A percentile compares a stretch with the other conserved stretches of the same genome.
Evolutionary conservation across 805 yeast genomes (phyloP).

Genomic region (Komagataella phaffii): DNA sequence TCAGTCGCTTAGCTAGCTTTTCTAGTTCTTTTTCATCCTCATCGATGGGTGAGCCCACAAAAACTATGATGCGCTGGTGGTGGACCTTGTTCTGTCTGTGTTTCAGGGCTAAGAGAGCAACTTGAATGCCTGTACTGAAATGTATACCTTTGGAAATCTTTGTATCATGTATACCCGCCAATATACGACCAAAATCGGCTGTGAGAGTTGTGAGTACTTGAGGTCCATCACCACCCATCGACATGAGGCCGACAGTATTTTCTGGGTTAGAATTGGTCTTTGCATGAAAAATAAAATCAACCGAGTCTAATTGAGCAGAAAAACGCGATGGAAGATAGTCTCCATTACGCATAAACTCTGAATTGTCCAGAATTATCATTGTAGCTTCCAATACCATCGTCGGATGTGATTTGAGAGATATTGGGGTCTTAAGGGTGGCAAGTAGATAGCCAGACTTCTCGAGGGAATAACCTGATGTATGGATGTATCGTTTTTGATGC

Average conservation of each 20-base stretch:
- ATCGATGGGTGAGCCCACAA: conserved; percentile 76
- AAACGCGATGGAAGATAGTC: conserved; percentile 82
- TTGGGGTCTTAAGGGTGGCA: background rate
- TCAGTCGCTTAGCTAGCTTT: conserved; percentile 80
- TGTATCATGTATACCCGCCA: conserved; percentile 73
- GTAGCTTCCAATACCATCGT: conserved; percentile 92
- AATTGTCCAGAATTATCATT: conserved; percentile 89
- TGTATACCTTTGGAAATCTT: conserved; percentile 55
- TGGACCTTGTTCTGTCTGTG: conserved; percentile 93
- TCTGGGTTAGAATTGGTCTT: conserved; percentile 88
- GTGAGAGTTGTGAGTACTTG: conserved; percentile 84
- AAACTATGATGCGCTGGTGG: conserved; percentile 78
- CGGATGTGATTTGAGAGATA: background rate
- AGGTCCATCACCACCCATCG: conserved; percentile 80
- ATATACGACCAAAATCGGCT: conserved; percentile 71
- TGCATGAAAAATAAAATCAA: conserved; percentile 72
- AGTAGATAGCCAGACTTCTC: background rate
- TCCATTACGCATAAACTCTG: conserved; percentile 93
- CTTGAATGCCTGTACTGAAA: conserved; percentile 76
- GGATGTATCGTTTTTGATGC: background rate
- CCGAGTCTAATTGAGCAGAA: conserved; percentile 87
- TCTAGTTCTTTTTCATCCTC: conserved; percentile 63
- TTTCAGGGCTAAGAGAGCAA: conserved; percentile 85
- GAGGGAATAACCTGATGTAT: background rate
- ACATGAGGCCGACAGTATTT: conserved; percentile 81